Conservation (phyloP, 129 eudicot genomes). For the Flaveria linearis region DNA sequence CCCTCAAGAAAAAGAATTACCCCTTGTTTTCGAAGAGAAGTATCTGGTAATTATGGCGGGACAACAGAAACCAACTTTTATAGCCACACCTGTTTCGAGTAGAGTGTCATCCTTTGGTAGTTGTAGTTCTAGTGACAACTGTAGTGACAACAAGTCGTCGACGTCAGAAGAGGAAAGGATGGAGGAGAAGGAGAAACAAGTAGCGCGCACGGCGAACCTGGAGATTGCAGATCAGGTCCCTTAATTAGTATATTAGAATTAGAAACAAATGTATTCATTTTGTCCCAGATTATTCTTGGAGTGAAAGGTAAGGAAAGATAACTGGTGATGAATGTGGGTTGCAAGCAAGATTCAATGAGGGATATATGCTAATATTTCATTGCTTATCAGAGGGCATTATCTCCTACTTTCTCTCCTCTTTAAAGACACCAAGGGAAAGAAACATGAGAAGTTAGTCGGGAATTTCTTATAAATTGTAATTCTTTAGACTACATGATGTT, state of each 20-base stretch:
- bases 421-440: neutral
- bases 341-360: slow-evolving; percentile 6
- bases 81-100: slow-evolving; percentile 56
- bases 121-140: slow-evolving; percentile 29
- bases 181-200: slow-evolving; percentile 13
- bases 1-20: neutral
- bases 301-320: slow-evolving; percentile 9
- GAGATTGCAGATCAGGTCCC: neutral
- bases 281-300: slow-evolving; percentile 1
- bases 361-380: neutral
- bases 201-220: neutral
- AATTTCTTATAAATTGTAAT: neutral
- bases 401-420: neutral
- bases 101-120: slow-evolving; percentile 45
- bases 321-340: slow-evolving; percentile 12
- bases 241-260: neutral
- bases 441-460: neutral
- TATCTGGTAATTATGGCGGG: slow-evolving; percentile 73
- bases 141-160: neutral
- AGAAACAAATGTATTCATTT: neutral
- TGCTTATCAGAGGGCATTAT: slow-evolving; percentile 15
- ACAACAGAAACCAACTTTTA: slow-evolving; percentile 48
- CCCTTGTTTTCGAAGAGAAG: slow-evolving; percentile 49
- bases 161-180: neutral
- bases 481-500: too few relatives aligned